Percentiles rank a stretch among this genome's conserved stretches.
Conservation (phyloP, 2,329 filamentous ascomycete genomes). For the Endothia cerciana region DNA sequence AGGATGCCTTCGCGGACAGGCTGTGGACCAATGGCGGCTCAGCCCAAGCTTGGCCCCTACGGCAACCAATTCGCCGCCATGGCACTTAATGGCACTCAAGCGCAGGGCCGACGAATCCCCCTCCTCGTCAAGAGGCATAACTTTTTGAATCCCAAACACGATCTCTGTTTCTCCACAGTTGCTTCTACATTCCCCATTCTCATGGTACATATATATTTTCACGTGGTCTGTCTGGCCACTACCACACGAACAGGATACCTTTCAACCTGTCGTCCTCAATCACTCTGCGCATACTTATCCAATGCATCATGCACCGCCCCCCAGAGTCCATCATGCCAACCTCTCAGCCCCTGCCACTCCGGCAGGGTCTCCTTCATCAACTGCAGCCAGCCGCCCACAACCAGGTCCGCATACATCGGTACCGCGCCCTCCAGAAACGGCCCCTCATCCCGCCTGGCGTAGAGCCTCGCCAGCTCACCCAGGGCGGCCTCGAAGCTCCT, state of each 20-base stretch:
- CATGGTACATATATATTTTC: neutral
- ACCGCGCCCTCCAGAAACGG: constrained; percentile 52
- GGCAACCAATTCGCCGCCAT: no score
- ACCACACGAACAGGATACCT: neutral
- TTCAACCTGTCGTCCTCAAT: neutral
- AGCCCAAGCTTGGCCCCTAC: no score
- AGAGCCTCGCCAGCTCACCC: constrained; percentile 47
- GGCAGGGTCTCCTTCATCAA: constrained; percentile 49
- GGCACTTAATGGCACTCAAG: no score
- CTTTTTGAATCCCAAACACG: no score
- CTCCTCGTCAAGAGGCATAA: no score
- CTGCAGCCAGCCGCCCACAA: constrained; percentile 60
- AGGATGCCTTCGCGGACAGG: no score
- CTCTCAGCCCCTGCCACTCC: constrained; percentile 47
- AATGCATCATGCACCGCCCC: constrained; percentile 53
- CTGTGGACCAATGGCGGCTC: no score
- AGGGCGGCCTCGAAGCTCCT: constrained; percentile 47
- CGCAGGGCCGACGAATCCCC: no score
- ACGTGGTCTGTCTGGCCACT: neutral
- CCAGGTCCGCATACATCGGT: constrained; percentile 58
- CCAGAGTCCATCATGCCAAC: constrained; percentile 57
- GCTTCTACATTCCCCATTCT: neutral
- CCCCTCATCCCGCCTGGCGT: constrained; percentile 42
- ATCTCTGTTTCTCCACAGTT: neutral
- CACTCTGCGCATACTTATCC: constrained; percentile 38